A percentile compares a stretch with the other conserved stretches of the same genome.
Conservation (phyloP, 352 stramenopile species). For the Stephanocyclus meneghinianus region DNA sequence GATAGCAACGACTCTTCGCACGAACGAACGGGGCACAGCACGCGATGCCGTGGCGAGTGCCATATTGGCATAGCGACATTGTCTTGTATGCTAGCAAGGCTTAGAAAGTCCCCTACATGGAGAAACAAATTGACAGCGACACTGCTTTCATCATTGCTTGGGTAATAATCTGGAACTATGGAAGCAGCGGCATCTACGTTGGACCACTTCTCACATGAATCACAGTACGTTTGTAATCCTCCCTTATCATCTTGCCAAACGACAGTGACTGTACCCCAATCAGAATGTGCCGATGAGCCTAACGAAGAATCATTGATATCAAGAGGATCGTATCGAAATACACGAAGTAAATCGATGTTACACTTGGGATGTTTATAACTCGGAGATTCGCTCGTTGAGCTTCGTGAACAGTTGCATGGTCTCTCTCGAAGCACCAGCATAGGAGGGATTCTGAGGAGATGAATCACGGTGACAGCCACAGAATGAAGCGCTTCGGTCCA, state of each 20-base stretch:
- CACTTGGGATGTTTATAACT: constrained; percentile 20
- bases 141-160: neutral
- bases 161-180: neutral
- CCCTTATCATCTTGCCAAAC: constrained; percentile 79
- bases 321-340: constrained; percentile 73
- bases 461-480: constrained; percentile 44
- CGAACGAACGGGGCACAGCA: constrained; percentile 31
- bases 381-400: neutral
- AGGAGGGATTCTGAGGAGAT: constrained; percentile 49
- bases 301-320: constrained; percentile 24
- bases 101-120: constrained; percentile 75
- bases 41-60: constrained; percentile 49
- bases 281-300: constrained; percentile 73
- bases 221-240: constrained; percentile 77
- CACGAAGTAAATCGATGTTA: constrained; percentile 69
- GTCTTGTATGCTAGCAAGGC: constrained; percentile 38
- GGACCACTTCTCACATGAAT: constrained; percentile 61
- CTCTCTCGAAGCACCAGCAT: constrained; percentile 37
- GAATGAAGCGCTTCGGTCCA: constrained; percentile 51
- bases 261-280: constrained; percentile 76
- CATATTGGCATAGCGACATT: constrained; percentile 15
- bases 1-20: neutral
- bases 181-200: constrained; percentile 42
- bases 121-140: constrained; percentile 55
- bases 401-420: constrained; percentile 17